Conservation (phyloP, 2,329 filamentous ascomycete species). For the Penicillium digitatum region DNA sequence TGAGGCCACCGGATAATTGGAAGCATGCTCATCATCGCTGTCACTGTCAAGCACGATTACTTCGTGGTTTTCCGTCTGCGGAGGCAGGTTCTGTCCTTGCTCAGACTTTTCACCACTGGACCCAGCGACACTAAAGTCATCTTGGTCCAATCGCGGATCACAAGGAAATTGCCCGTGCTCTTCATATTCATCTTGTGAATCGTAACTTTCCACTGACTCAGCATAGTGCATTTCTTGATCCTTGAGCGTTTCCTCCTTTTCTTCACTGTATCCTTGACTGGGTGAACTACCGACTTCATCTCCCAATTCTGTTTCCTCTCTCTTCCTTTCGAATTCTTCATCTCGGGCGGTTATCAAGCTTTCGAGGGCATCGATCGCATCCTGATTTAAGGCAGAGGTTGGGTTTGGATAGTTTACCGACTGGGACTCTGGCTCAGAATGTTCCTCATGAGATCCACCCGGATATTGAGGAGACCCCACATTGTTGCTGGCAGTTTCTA, state of each 20-base stretch:
- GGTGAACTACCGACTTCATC: constrained; percentile 1
- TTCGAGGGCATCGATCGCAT: constrained; percentile 3
- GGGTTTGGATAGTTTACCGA: background rate
- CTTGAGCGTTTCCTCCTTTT: constrained; percentile 12
- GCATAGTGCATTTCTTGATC: constrained; percentile 11
- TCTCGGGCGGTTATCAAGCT: background rate
- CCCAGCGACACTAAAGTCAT: constrained; percentile 9
- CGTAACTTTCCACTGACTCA: background rate
- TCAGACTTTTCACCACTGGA: constrained; percentile 16
- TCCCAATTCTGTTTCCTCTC: background rate
- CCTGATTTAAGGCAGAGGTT: background rate
- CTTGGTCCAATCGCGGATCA: constrained; percentile 6
- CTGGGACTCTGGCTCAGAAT: constrained; percentile 27
- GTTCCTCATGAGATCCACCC: background rate
- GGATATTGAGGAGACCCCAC: background rate
- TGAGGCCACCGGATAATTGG: constrained; percentile 1
- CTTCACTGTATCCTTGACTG: background rate
- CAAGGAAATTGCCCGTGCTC: constrained; percentile 11
- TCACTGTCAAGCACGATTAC: constrained; percentile 44
- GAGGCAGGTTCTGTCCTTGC: background rate
- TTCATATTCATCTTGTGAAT: constrained; percentile 13
- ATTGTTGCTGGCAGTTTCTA: background rate
- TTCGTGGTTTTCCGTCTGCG: constrained; percentile 24
- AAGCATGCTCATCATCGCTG: constrained; percentile 36
- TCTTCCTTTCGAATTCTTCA: constrained; percentile 2